Evolutionary conservation across 1,284 basidiomycete species (phyloP).

Genomic region (Cutaneotrichosporon daszewskae): DNA sequence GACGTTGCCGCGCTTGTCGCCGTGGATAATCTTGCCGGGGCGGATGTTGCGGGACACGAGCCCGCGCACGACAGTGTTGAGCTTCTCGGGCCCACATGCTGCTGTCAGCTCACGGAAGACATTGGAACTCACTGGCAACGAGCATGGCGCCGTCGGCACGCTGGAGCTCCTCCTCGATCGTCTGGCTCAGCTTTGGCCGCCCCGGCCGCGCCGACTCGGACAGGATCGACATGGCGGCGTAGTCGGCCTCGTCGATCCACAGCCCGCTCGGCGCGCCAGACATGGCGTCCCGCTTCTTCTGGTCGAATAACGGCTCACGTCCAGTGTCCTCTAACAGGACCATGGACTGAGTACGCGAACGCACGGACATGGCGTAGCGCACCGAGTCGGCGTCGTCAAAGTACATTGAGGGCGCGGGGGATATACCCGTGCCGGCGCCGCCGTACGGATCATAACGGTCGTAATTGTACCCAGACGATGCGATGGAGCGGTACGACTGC

Average conservation of each 20-base stretch:
- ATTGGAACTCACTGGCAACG: too few relatives aligned
- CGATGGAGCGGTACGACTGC: constrained; percentile 24
- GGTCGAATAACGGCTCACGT: constrained; percentile 8
- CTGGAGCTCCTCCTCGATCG: constrained; percentile 63
- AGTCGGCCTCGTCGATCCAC: constrained; percentile 62
- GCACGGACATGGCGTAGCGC: constrained; percentile 18
- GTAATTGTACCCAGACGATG: constrained; percentile 30
- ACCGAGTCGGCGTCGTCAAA: constrained; percentile 33
- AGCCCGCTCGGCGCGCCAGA: constrained; percentile 11
- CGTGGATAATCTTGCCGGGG: constrained; percentile 54
- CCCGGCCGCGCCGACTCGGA: constrained; percentile 67
- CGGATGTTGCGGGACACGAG: constrained; percentile 61
- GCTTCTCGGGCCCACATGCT: constrained; percentile 70
- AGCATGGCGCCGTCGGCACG: constrained; percentile 56
- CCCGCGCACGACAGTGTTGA: constrained; percentile 67
- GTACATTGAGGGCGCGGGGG: constrained; percentile 27
- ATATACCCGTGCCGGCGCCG: constrained; percentile 10
- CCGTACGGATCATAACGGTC: constrained; percentile 33
- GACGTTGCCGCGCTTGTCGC: constrained; percentile 61
- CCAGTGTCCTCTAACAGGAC: constrained; percentile 33
- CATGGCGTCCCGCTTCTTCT: not conserved
- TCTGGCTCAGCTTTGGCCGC: constrained; percentile 63
- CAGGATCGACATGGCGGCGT: constrained; percentile 60
- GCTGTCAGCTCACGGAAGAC: too few relatives aligned
- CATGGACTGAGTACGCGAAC: constrained; percentile 37